Conservation (phyloP, 495 filamentous ascomycete genomes). For the Tuber calosporum region DNA sequence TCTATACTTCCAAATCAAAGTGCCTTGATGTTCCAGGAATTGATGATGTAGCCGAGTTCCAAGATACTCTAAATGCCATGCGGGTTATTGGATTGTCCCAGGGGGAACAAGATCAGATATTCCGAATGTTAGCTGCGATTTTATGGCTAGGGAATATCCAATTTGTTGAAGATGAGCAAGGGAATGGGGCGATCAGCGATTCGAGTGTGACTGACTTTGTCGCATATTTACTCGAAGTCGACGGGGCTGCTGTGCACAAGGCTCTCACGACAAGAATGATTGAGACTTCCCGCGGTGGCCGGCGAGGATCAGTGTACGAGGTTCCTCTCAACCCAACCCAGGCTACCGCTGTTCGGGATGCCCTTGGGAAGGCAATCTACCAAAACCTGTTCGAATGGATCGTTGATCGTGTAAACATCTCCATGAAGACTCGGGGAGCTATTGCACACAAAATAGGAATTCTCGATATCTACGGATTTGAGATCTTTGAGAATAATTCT, state of each 20-base stretch:
- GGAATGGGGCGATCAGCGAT: slow-evolving; percentile 78
- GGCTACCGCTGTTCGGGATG: slow-evolving; percentile 88
- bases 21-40: slow-evolving; percentile 90
- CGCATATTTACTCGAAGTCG: slow-evolving; percentile 86
- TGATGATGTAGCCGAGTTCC: slow-evolving; percentile 83
- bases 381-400: slow-evolving; percentile 99
- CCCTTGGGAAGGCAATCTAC: slow-evolving; percentile 88
- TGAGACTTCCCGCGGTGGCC: slow-evolving; percentile 79
- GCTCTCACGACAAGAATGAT: slow-evolving; percentile 83
- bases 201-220: slow-evolving; percentile 88
- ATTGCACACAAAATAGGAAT: slow-evolving; percentile 86
- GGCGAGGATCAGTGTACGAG: slow-evolving; percentile 75
- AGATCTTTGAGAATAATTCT: slow-evolving; percentile 98
- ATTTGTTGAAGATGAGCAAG: slow-evolving; percentile 77
- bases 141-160: slow-evolving; percentile 92
- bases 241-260: slow-evolving; percentile 69
- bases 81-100: slow-evolving; percentile 81
- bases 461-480: slow-evolving; percentile 98
- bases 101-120: slow-evolving; percentile 88
- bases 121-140: slow-evolving; percentile 88
- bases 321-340: slow-evolving; percentile 86
- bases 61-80: slow-evolving; percentile 92
- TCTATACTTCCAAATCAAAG: slow-evolving; percentile 91
- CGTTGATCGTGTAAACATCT: slow-evolving; percentile 82
- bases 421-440: slow-evolving; percentile 68